These are phyloP conservation scores for Endothia cerciana DNA, from an alignment of 2,329 filamentous ascomycete genomes.

Conservation along the genomic window DNA sequence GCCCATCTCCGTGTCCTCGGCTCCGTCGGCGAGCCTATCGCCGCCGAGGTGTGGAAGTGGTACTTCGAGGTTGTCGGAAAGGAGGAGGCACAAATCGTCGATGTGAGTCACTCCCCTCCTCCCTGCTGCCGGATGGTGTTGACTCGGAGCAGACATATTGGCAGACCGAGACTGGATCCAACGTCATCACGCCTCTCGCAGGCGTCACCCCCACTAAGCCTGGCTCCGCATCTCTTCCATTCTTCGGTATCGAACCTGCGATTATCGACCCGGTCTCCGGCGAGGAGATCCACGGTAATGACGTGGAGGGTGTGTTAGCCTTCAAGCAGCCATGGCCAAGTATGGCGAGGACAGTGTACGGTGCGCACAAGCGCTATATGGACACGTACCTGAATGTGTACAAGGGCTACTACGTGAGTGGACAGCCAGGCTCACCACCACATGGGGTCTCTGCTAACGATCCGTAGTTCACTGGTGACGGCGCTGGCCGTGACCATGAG, in stretches of 20 bases:
- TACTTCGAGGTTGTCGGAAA: constrained; percentile 95
- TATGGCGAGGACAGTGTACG: constrained; percentile 98
- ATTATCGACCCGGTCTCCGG: constrained; percentile 97
- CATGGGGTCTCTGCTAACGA: not conserved
- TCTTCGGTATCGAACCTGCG: constrained; percentile 97
- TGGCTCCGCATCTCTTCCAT: constrained; percentile 91
- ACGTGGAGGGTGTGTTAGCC: constrained; percentile 93
- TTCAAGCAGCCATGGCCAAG: constrained; percentile 99
- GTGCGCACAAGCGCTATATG: constrained; percentile 97
- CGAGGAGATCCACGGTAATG: constrained; percentile 90
- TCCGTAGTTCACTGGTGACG: constrained; percentile 82
- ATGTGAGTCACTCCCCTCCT: constrained; percentile 65
- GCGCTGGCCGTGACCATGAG: constrained; percentile 93
- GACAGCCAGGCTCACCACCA: not conserved
- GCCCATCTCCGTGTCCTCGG: constrained; percentile 86
- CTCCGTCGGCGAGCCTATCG: constrained; percentile 96
- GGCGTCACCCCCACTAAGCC: constrained; percentile 97
- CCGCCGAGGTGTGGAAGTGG: constrained; percentile 99
- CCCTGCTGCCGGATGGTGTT: constrained; percentile 10
- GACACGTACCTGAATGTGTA: constrained; percentile 98
- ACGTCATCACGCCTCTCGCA: constrained; percentile 91
- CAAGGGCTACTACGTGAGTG: constrained; percentile 94
- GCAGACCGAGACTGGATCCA: constrained; percentile 98
- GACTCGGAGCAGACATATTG: constrained; percentile 79
- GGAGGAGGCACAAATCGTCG: constrained; percentile 89